Percentiles rank a stretch among this genome's conserved stretches.
Evolutionary conservation across 176 grass and related monocot species (phyloP).

Genomic region (Guadua angustifolia): DNA sequence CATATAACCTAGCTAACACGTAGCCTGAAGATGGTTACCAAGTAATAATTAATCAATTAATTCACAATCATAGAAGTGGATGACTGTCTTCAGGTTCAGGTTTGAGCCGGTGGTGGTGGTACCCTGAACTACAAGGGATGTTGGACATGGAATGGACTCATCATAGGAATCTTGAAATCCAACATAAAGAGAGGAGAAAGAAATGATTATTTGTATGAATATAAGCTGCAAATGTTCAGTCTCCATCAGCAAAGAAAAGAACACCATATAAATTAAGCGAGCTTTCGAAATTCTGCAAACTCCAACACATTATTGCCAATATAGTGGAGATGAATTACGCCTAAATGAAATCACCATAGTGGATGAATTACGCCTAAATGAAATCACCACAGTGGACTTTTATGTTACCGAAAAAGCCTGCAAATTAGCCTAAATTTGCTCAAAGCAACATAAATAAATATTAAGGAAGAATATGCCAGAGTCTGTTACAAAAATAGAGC

Average conservation of each 20-base stretch:
- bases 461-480: not conserved
- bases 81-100: not conserved
- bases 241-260: not conserved
- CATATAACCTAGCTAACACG: not conserved
- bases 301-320: not conserved
- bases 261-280: not conserved
- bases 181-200: not conserved
- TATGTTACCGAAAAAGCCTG: not conserved
- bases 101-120: not conserved
- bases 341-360: not conserved
- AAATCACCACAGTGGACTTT: not conserved
- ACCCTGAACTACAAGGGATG: too few species aligned
- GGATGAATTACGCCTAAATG: not conserved
- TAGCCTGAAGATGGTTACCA: constrained; percentile 13
- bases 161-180: constrained; percentile 15
- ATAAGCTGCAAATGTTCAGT: not conserved
- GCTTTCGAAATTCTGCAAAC: not conserved
- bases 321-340: not conserved
- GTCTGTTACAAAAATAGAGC: not conserved
- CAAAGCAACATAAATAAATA: not conserved
- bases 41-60: not conserved
- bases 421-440: not conserved
- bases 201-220: not conserved
- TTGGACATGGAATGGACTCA: too few species aligned
- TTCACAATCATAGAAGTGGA: not conserved